These are phyloP conservation scores for Coemansia sp. DNA, from an alignment of 192 early-diverging fungal species.

Conservation along the genomic window DNA sequence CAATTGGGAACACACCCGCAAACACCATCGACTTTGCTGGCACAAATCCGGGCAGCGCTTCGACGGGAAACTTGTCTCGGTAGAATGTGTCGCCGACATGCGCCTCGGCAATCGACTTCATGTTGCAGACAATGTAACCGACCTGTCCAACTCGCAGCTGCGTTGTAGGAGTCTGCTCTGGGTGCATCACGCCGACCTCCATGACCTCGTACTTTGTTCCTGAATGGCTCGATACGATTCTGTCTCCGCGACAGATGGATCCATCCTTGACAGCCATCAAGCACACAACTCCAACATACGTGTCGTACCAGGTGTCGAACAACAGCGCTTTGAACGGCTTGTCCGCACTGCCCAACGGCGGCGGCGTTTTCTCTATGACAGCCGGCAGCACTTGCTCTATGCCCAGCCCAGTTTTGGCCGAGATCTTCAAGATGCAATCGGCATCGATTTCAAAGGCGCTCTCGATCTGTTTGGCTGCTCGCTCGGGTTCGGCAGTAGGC, in stretches of 20 bases:
- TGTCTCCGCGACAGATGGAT: conserved; percentile 70
- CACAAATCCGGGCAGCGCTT: conserved; percentile 85
- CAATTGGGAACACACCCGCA: conserved; percentile 92
- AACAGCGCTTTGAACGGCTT: conserved; percentile 83
- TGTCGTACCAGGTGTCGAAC: conserved; percentile 98
- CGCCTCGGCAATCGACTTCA: conserved; percentile 92
- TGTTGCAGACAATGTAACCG: conserved; percentile 88
- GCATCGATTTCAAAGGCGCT: conserved; percentile 84
- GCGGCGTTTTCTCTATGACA: conserved; percentile 78
- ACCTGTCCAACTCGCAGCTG: conserved; percentile 69
- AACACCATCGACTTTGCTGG: conserved; percentile 97
- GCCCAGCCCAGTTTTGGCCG: conserved; percentile 83
- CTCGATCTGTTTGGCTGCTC: conserved; percentile 77
- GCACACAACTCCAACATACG: conserved; percentile 96
- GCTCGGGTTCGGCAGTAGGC: conserved; percentile 80
- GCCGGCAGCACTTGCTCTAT: conserved; percentile 71
- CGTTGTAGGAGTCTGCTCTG: conserved; percentile 70
- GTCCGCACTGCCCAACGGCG: conserved; percentile 64
- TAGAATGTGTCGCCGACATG: conserved; percentile 96
- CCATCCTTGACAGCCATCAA: conserved; percentile 90
- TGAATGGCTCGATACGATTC: conserved; percentile 77
- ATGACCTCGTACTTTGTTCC: conserved; percentile 81
- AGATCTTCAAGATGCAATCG: conserved; percentile 65
- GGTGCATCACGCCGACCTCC: conserved; percentile 95
- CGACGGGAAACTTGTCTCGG: conserved; percentile 62